Conservation (phyloP, 2,329 filamentous ascomycete species). For the Colletotrichum sp. region DNA sequence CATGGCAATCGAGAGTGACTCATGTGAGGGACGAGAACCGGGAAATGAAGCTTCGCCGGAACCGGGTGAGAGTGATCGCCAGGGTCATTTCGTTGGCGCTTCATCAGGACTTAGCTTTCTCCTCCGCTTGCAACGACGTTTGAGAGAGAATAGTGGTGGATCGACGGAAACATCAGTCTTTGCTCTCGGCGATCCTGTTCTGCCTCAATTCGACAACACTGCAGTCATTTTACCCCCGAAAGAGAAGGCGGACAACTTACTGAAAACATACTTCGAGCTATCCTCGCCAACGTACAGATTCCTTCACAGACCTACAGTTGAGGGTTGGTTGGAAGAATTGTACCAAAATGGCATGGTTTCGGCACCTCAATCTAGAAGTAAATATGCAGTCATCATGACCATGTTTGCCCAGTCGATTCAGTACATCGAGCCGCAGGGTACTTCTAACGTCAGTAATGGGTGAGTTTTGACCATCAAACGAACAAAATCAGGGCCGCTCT, state of each 20-base stretch:
- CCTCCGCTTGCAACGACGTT: conserved; percentile 30
- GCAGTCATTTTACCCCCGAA: neutral
- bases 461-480: neutral
- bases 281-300: neutral
- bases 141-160: conserved; percentile 18
- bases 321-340: neutral
- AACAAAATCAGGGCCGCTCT: neutral
- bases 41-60: conserved; percentile 26
- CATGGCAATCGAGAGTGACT: neutral
- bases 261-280: neutral
- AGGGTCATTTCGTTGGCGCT: conserved; percentile 35
- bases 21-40: neutral
- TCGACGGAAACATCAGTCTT: neutral
- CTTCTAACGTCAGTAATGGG: neutral
- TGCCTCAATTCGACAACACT: neutral
- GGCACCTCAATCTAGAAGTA: neutral
- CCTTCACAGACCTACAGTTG: neutral
- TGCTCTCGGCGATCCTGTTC: neutral
- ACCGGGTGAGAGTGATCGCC: conserved; percentile 29
- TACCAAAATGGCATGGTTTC: neutral
- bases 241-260: neutral
- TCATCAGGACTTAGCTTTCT: conserved; percentile 33
- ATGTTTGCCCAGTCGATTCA: neutral
- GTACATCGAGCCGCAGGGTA: neutral
- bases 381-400: neutral